These are phyloP conservation scores for Punica granatum DNA, from an alignment of 345 rosid species.

Conservation along the genomic window DNA sequence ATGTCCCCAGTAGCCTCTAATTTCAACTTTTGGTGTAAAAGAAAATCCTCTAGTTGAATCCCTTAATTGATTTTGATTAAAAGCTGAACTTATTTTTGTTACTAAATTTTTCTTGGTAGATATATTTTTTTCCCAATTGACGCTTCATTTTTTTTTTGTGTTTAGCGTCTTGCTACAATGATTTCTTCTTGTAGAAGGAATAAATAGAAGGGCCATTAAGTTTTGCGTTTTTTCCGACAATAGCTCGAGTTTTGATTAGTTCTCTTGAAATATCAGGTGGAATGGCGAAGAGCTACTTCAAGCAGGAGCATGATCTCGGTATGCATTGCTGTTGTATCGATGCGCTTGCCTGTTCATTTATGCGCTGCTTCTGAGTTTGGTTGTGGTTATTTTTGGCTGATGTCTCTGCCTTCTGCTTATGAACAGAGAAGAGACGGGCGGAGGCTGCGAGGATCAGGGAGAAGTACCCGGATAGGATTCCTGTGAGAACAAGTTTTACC, in stretches of 20 bases:
- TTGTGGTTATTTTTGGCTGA: neutral
- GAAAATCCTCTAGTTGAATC: neutral
- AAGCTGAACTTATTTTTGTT: neutral
- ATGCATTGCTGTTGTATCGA: neutral
- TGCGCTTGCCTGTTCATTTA: neutral
- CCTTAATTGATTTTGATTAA: neutral
- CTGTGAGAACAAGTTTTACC: slow-evolving; percentile 44
- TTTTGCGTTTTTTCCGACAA: neutral
- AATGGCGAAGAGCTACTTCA: slow-evolving; percentile 85
- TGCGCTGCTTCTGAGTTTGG: neutral
- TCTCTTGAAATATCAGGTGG: slow-evolving; percentile 18
- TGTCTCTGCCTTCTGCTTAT: neutral
- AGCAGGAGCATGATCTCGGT: slow-evolving; percentile 95
- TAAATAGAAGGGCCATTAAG: neutral
- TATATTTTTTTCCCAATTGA: neutral
- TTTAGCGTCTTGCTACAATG: neutral
- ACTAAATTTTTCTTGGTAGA: neutral
- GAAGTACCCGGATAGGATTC: slow-evolving; percentile 89
- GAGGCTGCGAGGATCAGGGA: slow-evolving; percentile 97
- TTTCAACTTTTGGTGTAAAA: neutral
- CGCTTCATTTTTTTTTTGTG: neutral
- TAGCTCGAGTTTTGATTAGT: slow-evolving; percentile 6
- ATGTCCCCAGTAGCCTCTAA: neutral
- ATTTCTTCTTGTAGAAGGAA: neutral
- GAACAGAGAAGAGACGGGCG: slow-evolving; percentile 77